Base-by-base conservation (phyloP, 192 early-diverging fungal genomes). In the Dissophora globulifera region DNA sequence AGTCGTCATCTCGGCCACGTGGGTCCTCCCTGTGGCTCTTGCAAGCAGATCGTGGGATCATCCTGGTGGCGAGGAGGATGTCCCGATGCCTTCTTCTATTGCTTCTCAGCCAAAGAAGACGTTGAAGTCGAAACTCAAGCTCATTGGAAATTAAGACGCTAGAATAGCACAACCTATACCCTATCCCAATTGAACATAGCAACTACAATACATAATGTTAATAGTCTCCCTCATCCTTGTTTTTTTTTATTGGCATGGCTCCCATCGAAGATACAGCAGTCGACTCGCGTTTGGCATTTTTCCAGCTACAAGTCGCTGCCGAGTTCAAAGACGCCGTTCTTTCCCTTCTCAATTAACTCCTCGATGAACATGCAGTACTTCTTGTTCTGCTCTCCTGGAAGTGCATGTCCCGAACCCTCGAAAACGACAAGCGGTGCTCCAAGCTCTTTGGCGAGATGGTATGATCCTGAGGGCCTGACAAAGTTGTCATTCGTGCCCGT, bases 21-120 rank as follows among this genome's bases (percentile, higher is more conserved):
- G 80, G 80, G 66, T 82, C 30, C 40, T 82, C n/a, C 80, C 80
- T 4, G 75, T 82, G 9, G 80, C 80, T 1, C 30, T 82, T 42
- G 67, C 78, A 35, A 69, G 75, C 40, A 46, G 69, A 61, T 30
- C 80, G 6, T 82, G 80, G 80, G 72, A 76, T 29, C 43, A 56
- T 19, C 23, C 27, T 15, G 45, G 48, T 10, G 5, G 26, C 13
- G 62, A 47, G 13, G 61, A 58, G 25, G 54, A 64, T n/a, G n/a
- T n/a, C 22, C 38, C 61, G 13, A 20, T 25, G 38, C 48, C 61
- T 22, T 0, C 57, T 2, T 5, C 33, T 20, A 2, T 31, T n/a
- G n/a, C n/a, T n/a, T n/a, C n/a, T 27, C 56, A 31, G 12, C 4
- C 55, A 41, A 58, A 48, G 25, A 47, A 49, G 12, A 49, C 35